Conservation (phyloP, 768 basidiomycete genomes). For the Leccinum obscurum region DNA sequence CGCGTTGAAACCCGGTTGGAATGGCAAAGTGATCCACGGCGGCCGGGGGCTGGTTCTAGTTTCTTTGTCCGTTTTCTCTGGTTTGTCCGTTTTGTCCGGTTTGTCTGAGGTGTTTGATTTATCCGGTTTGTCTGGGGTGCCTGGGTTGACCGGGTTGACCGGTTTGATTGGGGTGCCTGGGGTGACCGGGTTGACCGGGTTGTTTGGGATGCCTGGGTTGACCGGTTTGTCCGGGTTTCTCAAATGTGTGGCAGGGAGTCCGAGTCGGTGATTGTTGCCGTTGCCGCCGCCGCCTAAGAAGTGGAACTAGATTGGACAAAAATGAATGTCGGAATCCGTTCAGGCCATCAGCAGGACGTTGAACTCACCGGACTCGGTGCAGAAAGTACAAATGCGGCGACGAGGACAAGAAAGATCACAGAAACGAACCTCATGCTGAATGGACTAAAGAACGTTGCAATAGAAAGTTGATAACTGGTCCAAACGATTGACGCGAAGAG, state of each 20-base stretch:
- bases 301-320: background rate
- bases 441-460: background rate
- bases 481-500: background rate
- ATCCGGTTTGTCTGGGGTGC: too few species aligned
- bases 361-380: background rate
- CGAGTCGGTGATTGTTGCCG: too few species aligned
- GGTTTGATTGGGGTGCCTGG: too few species aligned
- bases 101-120: too few species aligned
- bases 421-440: background rate
- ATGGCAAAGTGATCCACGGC: background rate
- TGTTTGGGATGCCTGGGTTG: too few species aligned
- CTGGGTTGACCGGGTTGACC: too few species aligned
- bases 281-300: background rate
- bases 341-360: background rate
- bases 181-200: too few species aligned
- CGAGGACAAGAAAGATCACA: background rate
- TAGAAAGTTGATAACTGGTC: background rate
- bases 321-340: background rate
- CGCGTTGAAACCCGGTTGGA: background rate
- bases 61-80: background rate
- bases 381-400: background rate
- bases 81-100: too few species aligned
- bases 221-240: too few species aligned
- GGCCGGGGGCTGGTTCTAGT: background rate
- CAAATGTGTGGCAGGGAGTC: too few species aligned